Evolutionary conservation across 345 rosid species (phyloP).

Genomic region (Salix arbutifolia): DNA sequence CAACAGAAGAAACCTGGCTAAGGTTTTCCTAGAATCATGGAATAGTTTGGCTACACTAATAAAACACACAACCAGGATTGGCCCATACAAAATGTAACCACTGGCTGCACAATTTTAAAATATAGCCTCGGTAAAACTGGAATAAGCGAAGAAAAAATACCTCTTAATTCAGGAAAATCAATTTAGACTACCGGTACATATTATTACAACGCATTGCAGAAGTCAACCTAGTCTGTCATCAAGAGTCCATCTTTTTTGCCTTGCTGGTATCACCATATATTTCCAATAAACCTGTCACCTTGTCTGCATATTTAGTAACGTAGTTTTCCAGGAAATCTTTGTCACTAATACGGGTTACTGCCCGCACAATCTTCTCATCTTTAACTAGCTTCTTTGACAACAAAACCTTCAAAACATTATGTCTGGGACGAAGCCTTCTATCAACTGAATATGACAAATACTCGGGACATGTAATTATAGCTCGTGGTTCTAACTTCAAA

Average conservation of each 20-base stretch:
- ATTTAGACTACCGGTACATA: background rate
- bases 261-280: background rate
- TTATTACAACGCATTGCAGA: background rate
- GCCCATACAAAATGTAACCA: no score
- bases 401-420: constrained; percentile 16
- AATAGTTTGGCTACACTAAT: no score
- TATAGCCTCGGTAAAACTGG: no score
- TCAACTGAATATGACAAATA: constrained; percentile 14
- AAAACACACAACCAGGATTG: no score
- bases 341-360: background rate
- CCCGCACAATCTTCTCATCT: background rate
- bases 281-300: constrained; percentile 19
- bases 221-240: background rate
- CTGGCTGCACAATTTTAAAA: no score
- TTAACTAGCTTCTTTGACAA: constrained; percentile 25
- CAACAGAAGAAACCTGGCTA: no score
- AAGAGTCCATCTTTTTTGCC: background rate
- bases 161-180: background rate
- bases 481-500: background rate
- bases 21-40: no score
- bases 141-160: no score
- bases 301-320: background rate
- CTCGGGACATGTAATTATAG: constrained; percentile 10
- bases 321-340: constrained; percentile 15
- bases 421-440: constrained; percentile 21